These are phyloP conservation scores for Citrullus colocynthis DNA, from an alignment of 306 rosid species.

Conservation along the genomic window DNA sequence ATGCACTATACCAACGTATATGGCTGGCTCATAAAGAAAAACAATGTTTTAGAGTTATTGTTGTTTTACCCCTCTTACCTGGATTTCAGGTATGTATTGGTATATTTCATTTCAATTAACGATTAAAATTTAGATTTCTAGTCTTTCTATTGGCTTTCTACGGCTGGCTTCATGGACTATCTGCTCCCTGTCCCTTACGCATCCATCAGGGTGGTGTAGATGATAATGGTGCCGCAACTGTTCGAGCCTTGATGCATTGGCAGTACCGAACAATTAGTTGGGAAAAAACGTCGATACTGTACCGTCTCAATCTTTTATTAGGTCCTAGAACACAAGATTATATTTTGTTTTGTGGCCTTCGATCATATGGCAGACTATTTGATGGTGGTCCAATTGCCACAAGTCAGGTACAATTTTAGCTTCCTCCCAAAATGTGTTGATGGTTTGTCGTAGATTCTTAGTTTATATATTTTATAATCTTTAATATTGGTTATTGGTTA, in stretches of 20 bases:
- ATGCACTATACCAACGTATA: constrained; percentile 27
- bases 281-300: constrained; percentile 30
- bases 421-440: not conserved
- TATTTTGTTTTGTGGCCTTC: constrained; percentile 35
- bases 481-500: not conserved
- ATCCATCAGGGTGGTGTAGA: constrained; percentile 33
- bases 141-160: not conserved
- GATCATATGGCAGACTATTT: constrained; percentile 34
- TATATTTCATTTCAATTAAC: not conserved
- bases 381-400: constrained; percentile 35
- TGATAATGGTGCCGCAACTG: constrained; percentile 41
- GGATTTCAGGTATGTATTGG: constrained; percentile 30
- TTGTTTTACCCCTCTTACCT: constrained; percentile 38
- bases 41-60: constrained; percentile 27
- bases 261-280: constrained; percentile 36
- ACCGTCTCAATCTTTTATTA: constrained; percentile 21
- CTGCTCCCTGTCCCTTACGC: not conserved
- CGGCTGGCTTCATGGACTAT: not conserved
- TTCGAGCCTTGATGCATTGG: constrained; percentile 45
- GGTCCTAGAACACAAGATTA: constrained; percentile 33
- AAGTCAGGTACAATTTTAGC: constrained; percentile 26
- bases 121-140: not conserved
- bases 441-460: not conserved
- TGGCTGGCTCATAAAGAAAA: constrained; percentile 26
- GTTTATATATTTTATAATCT: not conserved